Evolutionary conservation across 768 basidiomycete genomes (phyloP).

Genomic region (Russula sp.): DNA sequence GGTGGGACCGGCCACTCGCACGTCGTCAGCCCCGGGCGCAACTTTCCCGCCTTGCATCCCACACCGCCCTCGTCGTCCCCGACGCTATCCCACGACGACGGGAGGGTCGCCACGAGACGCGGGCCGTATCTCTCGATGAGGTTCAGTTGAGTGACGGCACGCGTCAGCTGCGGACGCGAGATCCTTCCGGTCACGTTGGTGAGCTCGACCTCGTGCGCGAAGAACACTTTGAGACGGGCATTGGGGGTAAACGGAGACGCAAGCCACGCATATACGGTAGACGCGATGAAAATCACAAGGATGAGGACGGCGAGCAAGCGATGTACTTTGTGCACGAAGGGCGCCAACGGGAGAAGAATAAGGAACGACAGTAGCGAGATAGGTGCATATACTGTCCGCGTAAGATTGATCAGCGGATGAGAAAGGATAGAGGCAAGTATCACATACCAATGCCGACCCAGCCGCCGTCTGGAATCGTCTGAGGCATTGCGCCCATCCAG

Average conservation of each 20-base stretch:
- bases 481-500: slow-evolving; percentile 35
- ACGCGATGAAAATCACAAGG: slow-evolving; percentile 33
- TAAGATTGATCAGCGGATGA: not conserved
- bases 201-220: slow-evolving; percentile 54
- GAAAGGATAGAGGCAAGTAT: not conserved
- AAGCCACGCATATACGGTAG: slow-evolving; percentile 37
- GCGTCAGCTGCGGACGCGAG: slow-evolving; percentile 23
- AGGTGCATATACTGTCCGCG: slow-evolving; percentile 40
- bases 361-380: slow-evolving; percentile 42
- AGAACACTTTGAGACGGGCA: slow-evolving; percentile 62
- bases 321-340: slow-evolving; percentile 52
- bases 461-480: slow-evolving; percentile 60
- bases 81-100: slow-evolving; percentile 37
- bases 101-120: slow-evolving; percentile 40
- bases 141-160: slow-evolving; percentile 38
- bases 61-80: slow-evolving; percentile 27
- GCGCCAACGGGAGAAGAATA: slow-evolving; percentile 51
- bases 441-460: slow-evolving; percentile 41
- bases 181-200: not conserved
- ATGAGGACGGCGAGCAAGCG: slow-evolving; percentile 32
- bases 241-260: slow-evolving; percentile 54
- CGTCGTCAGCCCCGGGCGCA: slow-evolving; percentile 33
- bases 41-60: slow-evolving; percentile 22
- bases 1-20: slow-evolving; percentile 43
- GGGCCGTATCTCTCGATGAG: slow-evolving; percentile 40